phyloP scores from a whole-genome alignment of 495 filamentous ascomycete species.

The Penicilliopsis zonata region DNA sequence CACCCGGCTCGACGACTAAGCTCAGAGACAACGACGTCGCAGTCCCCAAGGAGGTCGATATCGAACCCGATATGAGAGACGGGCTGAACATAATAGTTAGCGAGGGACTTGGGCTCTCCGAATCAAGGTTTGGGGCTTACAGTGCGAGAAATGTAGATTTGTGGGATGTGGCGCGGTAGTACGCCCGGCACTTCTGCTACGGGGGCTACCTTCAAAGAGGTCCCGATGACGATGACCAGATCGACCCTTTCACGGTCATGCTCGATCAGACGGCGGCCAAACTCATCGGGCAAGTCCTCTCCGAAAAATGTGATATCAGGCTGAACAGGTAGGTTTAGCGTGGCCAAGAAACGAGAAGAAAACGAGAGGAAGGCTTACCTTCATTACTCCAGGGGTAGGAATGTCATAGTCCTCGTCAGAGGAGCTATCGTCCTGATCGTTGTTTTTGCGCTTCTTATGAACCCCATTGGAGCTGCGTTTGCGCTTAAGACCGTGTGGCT shows the following conservation, averaged over 20 bases:
- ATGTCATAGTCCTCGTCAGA: conserved; percentile 64
- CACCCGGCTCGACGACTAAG: conserved; percentile 77
- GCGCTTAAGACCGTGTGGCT: conserved; percentile 50
- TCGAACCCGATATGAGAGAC: conserved; percentile 89
- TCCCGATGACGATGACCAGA: conserved; percentile 94
- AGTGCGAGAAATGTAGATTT: conserved; percentile 86
- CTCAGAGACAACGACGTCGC: conserved; percentile 83
- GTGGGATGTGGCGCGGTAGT: conserved; percentile 66
- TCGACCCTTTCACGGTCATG: conserved; percentile 73
- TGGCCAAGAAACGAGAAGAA: conserved; percentile 2
- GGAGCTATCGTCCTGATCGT: conserved; percentile 47
- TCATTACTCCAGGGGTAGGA: conserved; percentile 79
- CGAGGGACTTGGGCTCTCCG: not conserved
- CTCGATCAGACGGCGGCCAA: conserved; percentile 66
- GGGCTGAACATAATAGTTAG: conserved; percentile 31
- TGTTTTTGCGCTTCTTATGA: conserved; percentile 37
- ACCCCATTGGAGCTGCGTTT: conserved; percentile 58
- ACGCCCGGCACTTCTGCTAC: conserved; percentile 83
- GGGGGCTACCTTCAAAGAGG: conserved; percentile 89
- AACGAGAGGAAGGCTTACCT: conserved; percentile 31
- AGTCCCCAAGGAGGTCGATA: conserved; percentile 86
- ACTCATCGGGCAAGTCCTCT: conserved; percentile 62
- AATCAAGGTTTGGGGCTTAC: conserved; percentile 27
- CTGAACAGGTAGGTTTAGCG: conserved; percentile 12
- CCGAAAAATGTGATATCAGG: conserved; percentile 96